Evolutionary conservation across 2,329 filamentous ascomycete species (phyloP), one percentile per base, ranked within the genome.

Genomic region (Elsinoe australis): DNA sequence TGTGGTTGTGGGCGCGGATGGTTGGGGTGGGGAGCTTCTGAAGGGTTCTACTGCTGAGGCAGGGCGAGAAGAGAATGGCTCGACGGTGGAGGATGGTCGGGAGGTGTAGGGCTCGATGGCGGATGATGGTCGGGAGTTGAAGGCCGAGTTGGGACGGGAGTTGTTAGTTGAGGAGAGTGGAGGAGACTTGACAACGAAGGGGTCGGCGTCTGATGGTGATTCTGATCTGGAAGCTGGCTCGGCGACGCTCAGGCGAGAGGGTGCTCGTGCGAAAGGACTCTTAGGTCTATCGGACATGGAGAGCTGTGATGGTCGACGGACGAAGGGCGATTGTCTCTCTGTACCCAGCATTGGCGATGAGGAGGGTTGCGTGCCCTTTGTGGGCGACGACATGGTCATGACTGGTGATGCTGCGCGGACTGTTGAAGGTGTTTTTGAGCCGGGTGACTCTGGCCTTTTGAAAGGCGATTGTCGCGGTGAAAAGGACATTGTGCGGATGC

Each of bases 381-480:
- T 54, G 2, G 54, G 51, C n/a, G 49, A 45, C 10, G 51, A 53
- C 29, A 49, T 39, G 28, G 53, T 55, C 31, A 48, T 50, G 22
- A 53, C 58, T 28, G 54, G 41, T 1, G 52, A 49, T 31, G 35
- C 22, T 49, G 41, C 52, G 7, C 63, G 59, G 9, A 67, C 57
- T 15, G 65, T 64, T 1, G 66, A 67, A 3, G 66, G 65, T 15
- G 67, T 68, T 39, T 54, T 54, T 17, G 57, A 52, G 21, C 63
- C 56, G 34, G 67, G 65, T 46, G 68, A 67, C 51, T 65, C 65
- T 12, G 67, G 64, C 21, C 68, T 62, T 50, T 67, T 62, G 54
- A 71, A 71, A 34, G 68, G 68, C 49, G 68, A 71, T 38, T 66
- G 62, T 53, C 68, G 66, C 12, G 64, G 61, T 56, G 64, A 67